These are phyloP conservation scores for Fraxinus angustifolia DNA, from an alignment of 305 asterid species.

Conservation along the genomic window DNA sequence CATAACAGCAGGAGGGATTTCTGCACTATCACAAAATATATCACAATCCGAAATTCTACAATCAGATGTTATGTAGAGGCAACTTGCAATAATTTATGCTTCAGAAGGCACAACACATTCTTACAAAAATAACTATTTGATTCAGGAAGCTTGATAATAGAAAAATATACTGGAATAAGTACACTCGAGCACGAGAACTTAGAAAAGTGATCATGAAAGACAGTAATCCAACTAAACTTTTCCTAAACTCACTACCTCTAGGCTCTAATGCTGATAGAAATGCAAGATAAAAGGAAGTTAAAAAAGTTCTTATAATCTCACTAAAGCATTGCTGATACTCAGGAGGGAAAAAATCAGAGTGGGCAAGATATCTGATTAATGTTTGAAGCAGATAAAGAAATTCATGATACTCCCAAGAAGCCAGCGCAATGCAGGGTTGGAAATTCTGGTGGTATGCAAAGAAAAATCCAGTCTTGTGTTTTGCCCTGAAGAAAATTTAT, in stretches of 20 bases:
- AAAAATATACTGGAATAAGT: not conserved
- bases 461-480: slow-evolving; percentile 10
- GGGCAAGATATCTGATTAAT: not conserved
- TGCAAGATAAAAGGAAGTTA: not conserved
- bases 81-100: not conserved
- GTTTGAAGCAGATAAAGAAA: slow-evolving; percentile 14
- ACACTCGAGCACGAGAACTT: not conserved
- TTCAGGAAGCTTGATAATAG: not conserved
- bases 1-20: slow-evolving; percentile 18
- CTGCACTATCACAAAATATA: slow-evolving; percentile 23
- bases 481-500: not conserved
- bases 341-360: not conserved
- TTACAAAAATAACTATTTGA: not conserved
- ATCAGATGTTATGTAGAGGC: not conserved
- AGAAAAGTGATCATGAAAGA: not conserved
- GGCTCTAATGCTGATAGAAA: not conserved
- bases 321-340: not conserved
- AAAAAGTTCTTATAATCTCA: not conserved
- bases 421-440: not conserved
- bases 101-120: not conserved
- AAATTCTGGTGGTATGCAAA: not conserved
- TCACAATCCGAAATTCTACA: not conserved
- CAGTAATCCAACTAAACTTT: not conserved
- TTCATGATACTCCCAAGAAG: slow-evolving; percentile 10
- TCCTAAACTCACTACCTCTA: slow-evolving; percentile 1